Conservation (phyloP, 192 early-diverging fungal genomes). For the Mortierella hygrophila region DNA sequence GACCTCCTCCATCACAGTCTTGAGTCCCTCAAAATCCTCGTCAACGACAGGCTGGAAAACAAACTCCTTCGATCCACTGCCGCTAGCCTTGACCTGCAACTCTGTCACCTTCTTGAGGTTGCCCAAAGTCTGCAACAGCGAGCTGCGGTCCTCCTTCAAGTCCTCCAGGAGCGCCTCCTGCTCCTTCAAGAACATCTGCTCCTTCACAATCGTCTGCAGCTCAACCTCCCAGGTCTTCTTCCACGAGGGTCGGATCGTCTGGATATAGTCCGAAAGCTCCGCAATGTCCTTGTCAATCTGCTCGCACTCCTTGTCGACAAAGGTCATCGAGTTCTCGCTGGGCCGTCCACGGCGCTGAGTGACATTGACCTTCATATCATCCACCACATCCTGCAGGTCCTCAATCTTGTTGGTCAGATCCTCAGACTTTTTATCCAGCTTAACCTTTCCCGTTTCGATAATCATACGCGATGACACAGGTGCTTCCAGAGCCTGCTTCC, state of each 20-base stretch:
- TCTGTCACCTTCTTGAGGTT: conserved; percentile 74
- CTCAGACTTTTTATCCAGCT: conserved; percentile 67
- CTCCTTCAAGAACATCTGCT: conserved; percentile 86
- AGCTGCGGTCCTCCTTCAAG: conserved; percentile 73
- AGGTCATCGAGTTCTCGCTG: conserved; percentile 63
- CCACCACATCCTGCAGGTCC: conserved; percentile 75
- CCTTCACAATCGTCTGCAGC: conserved; percentile 83
- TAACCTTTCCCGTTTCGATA: conserved; percentile 72
- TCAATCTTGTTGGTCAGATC: conserved; percentile 67
- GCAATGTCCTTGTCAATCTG: conserved; percentile 64
- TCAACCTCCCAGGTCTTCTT: conserved; percentile 90
- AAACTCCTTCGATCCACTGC: conserved; percentile 50
- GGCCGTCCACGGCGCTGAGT: conserved; percentile 76
- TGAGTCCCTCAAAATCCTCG: conserved; percentile 71
- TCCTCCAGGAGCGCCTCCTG: conserved; percentile 79
- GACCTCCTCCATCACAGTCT: conserved; percentile 78
- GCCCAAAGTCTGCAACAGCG: conserved; percentile 68
- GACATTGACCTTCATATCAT: conserved; percentile 81
- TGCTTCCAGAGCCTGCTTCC: conserved; percentile 47
- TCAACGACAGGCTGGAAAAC: conserved; percentile 71
- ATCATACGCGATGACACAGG: conserved; percentile 57
- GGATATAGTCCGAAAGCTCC: conserved; percentile 70
- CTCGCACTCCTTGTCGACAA: conserved; percentile 65
- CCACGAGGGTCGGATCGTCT: conserved; percentile 76
- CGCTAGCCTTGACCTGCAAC: conserved; percentile 59